Percentiles rank a stretch among this genome's conserved stretches.
These are phyloP conservation scores for Calonectria crousiana DNA, from an alignment of 2,329 filamentous ascomycete genomes.

Conservation along the genomic window DNA sequence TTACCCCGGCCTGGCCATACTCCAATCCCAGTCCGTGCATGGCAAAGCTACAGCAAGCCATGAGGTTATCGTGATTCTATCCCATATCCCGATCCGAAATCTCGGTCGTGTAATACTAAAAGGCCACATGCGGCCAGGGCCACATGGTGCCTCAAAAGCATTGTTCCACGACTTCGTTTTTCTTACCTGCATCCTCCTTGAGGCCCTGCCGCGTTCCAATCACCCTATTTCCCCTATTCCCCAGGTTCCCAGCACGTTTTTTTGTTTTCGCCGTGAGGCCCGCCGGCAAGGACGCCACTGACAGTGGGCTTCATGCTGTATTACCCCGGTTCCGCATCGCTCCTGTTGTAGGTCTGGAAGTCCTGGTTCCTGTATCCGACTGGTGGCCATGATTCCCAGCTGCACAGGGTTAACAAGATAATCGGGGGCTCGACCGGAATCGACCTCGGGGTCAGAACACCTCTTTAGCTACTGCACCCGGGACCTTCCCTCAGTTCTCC, in stretches of 20 bases:
- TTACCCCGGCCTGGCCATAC: neutral
- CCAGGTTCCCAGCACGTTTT: neutral
- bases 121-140: neutral
- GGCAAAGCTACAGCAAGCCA: slow-evolving; percentile 20
- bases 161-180: neutral
- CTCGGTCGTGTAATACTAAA: slow-evolving; percentile 10
- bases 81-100: slow-evolving; percentile 15
- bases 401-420: slow-evolving; percentile 1
- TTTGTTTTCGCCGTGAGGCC: neutral
- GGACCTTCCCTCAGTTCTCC: neutral
- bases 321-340: slow-evolving; percentile 25
- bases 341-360: slow-evolving; percentile 20
- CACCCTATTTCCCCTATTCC: neutral
- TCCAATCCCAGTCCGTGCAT: neutral
- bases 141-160: slow-evolving; percentile 10
- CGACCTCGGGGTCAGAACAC: neutral
- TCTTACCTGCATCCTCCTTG: neutral
- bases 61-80: slow-evolving; percentile 23
- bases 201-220: neutral
- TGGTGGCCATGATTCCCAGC: slow-evolving; percentile 12
- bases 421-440: neutral
- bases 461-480: neutral
- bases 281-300: slow-evolving; percentile 20
- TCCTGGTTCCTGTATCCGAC: slow-evolving; percentile 15
- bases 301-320: slow-evolving; percentile 32